phyloP scores from a whole-genome alignment of 1,139 yeast genomes.

The Komagataea norvegica region DNA sequence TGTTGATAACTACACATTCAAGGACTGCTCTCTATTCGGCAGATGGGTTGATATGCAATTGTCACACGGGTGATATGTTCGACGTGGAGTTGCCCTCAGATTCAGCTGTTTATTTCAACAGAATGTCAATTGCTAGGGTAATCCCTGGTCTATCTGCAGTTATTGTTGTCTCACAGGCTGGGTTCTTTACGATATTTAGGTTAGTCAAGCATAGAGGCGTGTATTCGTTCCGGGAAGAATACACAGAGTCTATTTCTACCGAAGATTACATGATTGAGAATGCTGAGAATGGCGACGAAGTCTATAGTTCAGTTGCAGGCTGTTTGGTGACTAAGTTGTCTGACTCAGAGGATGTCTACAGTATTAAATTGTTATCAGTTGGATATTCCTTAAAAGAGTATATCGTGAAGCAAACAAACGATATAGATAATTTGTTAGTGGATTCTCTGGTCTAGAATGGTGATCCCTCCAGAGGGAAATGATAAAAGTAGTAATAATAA shows the following conservation, averaged over 20 bases:
- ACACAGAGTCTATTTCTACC: background rate
- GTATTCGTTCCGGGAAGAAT: constrained; percentile 58
- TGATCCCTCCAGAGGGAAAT: too few species aligned
- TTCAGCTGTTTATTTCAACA: constrained; percentile 39
- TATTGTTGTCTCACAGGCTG: constrained; percentile 54
- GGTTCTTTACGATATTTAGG: constrained; percentile 53
- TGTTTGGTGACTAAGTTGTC: constrained; percentile 1
- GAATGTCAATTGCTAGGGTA: constrained; percentile 48
- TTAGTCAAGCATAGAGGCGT: constrained; percentile 54
- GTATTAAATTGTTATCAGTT: too few species aligned
- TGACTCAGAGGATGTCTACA: constrained; percentile 2
- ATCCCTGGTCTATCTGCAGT: constrained; percentile 53
- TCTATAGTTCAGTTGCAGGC: constrained; percentile 6
- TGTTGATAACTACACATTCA: constrained; percentile 43
- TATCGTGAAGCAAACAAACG: too few species aligned
- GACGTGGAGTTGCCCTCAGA: constrained; percentile 27
- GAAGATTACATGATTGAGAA: background rate
- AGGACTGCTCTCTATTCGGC: constrained; percentile 45
- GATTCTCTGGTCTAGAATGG: too few species aligned
- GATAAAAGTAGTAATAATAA: too few species aligned
- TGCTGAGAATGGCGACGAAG: too few species aligned
- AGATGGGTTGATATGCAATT: constrained; percentile 46
- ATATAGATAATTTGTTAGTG: too few species aligned
- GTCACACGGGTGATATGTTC: constrained; percentile 46
- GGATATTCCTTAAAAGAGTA: too few species aligned